Conservation (phyloP, 306 rosid species). For the Gastrolobium bilobum region DNA sequence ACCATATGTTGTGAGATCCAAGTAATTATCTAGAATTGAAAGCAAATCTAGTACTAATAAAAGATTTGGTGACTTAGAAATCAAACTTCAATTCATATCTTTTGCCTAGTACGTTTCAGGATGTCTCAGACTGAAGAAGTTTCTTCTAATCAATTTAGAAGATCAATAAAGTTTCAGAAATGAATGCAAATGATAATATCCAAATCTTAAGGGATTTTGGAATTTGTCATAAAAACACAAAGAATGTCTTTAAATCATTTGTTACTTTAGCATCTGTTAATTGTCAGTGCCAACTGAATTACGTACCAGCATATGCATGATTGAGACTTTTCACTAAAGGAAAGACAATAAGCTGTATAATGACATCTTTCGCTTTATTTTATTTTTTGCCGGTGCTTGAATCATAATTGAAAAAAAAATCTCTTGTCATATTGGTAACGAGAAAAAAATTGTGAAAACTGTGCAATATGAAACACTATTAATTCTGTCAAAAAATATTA, state of each 20-base stretch:
- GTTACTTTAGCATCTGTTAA: constrained; percentile 24
- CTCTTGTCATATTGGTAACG: no score
- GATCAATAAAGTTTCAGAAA: not conserved
- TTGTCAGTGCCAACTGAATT: constrained; percentile 49
- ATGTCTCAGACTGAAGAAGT: constrained; percentile 29
- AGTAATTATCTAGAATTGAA: constrained; percentile 11
- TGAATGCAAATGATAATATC: constrained; percentile 27
- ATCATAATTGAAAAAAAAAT: not conserved
- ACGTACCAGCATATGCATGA: constrained; percentile 47
- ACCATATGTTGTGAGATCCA: not conserved
- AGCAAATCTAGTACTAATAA: constrained; percentile 10
- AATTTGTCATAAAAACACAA: constrained; percentile 19
- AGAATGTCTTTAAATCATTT: constrained; percentile 26
- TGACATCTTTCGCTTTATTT: constrained; percentile 8
- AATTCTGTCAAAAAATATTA: not conserved
- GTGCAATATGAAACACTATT: not conserved
- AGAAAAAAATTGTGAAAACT: not conserved
- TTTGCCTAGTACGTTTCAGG: not conserved
- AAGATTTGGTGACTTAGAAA: constrained; percentile 16
- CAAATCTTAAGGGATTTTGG: constrained; percentile 37
- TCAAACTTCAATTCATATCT: constrained; percentile 12
- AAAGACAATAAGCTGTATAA: constrained; percentile 1
- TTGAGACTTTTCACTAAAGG: constrained; percentile 49
- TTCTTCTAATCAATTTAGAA: constrained; percentile 22
- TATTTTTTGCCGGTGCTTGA: not conserved